phyloP scores from a whole-genome alignment of 2,329 filamentous ascomycete genomes.

The Pseudogymnoascus sp. region DNA sequence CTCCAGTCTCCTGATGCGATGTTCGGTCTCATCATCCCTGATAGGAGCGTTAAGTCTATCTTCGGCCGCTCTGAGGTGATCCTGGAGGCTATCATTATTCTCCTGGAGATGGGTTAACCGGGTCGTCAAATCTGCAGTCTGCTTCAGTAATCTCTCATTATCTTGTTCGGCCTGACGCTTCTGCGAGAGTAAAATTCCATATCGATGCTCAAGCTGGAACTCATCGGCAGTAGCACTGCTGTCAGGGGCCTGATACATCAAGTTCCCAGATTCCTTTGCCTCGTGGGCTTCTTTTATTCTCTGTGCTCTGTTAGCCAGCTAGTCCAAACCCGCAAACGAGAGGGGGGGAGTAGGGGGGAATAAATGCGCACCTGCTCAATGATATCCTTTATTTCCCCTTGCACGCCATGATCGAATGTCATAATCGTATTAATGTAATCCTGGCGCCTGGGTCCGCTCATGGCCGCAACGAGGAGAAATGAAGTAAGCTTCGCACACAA shows the following conservation, averaged over 20 bases:
- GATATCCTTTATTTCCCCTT: conserved; percentile 31
- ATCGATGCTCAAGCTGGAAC: conserved; percentile 41
- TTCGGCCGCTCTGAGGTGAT: conserved; percentile 29
- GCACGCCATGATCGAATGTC: conserved; percentile 34
- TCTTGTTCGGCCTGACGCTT: conserved; percentile 39
- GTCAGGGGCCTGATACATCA: conserved; percentile 5
- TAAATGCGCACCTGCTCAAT: conserved; percentile 18
- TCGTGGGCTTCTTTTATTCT: conserved; percentile 10
- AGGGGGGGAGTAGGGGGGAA: too few relatives aligned
- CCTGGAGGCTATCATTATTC: conserved; percentile 51
- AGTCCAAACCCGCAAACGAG: neutral
- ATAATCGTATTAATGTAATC: conserved; percentile 43
- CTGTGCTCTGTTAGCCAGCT: neutral
- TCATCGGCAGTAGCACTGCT: conserved; percentile 18
- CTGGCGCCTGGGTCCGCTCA: conserved; percentile 48
- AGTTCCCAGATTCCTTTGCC: neutral
- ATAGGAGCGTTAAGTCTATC: conserved; percentile 39
- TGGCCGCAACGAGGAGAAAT: conserved; percentile 54
- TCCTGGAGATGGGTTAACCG: conserved; percentile 52
- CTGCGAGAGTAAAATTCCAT: conserved; percentile 24
- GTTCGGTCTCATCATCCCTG: conserved; percentile 44
- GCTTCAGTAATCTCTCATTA: conserved; percentile 47
- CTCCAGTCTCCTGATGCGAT: conserved; percentile 46
- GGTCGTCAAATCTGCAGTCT: conserved; percentile 49
- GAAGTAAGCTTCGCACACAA: conserved; percentile 46